Conservation (phyloP, 164 flowering plant genomes). For the Dillenia suffruticosa region DNA sequence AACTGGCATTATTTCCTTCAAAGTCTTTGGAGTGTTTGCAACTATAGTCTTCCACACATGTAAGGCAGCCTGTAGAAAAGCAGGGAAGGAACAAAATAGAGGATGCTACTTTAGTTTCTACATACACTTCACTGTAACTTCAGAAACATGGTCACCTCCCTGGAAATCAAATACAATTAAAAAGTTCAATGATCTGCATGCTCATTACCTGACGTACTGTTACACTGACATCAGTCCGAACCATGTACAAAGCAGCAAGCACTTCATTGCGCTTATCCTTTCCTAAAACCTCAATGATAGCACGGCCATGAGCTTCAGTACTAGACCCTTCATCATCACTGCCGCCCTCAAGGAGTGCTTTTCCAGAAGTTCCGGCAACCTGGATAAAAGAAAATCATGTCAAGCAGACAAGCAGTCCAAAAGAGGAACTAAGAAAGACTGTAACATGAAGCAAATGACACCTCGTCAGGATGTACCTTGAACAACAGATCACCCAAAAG, state of each 20-base stretch:
- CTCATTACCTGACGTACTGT: slow-evolving; percentile 88
- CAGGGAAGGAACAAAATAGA: neutral
- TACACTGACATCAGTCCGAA: slow-evolving; percentile 91
- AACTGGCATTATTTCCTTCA: slow-evolving; percentile 97
- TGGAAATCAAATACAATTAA: neutral
- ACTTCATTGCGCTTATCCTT: slow-evolving; percentile 94
- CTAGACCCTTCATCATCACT: slow-evolving; percentile 99
- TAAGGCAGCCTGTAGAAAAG: slow-evolving; percentile 74
- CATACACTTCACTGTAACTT: neutral
- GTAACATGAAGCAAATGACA: neutral
- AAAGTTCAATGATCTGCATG: neutral
- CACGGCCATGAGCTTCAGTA: slow-evolving; percentile 99
- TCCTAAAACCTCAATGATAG: slow-evolving; percentile 94
- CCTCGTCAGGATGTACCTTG: slow-evolving; percentile 46
- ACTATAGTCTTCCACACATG: slow-evolving; percentile 99
- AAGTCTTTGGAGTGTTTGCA: slow-evolving; percentile 96
- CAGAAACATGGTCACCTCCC: neutral
- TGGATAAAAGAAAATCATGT: slow-evolving; percentile 18
- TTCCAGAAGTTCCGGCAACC: slow-evolving; percentile 99
- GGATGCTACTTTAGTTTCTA: neutral
- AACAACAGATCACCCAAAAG: slow-evolving; percentile 92
- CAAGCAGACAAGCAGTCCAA: neutral
- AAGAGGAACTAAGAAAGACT: neutral
- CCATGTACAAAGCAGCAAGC: slow-evolving; percentile 99
- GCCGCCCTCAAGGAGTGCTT: slow-evolving; percentile 98